A percentile compares a stretch with the other conserved stretches of the same genome.
phyloP scores from a whole-genome alignment of 768 basidiomycete genomes.

The Clavulina sp. region DNA sequence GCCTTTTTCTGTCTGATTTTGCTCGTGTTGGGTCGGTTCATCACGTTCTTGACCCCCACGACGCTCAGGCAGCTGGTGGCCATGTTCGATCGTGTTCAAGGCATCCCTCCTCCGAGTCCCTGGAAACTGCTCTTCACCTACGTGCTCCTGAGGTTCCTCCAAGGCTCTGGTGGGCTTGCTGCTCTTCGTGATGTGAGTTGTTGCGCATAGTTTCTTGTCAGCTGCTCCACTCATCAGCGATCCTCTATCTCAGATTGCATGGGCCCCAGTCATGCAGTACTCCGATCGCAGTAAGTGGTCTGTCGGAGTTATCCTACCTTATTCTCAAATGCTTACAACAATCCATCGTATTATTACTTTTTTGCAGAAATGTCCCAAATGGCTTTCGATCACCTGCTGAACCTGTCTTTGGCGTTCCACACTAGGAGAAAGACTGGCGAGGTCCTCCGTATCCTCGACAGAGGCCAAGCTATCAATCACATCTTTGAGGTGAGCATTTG shows the following conservation, averaged over 20 bases:
- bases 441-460: constrained; percentile 61
- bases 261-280: constrained; percentile 81
- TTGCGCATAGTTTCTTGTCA: constrained; percentile 11
- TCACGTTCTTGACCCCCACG: constrained; percentile 56
- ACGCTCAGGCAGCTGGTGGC: constrained; percentile 48
- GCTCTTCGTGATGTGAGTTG: constrained; percentile 40
- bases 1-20: constrained; percentile 32
- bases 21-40: constrained; percentile 54
- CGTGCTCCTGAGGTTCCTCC: constrained; percentile 49
- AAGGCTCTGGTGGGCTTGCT: constrained; percentile 57
- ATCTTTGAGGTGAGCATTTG: constrained; percentile 40
- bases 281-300: constrained; percentile 44
- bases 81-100: constrained; percentile 29
- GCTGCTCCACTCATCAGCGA: too few species aligned
- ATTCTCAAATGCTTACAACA: neutral
- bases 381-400: constrained; percentile 73
- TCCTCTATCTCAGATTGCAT: constrained; percentile 33
- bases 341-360: constrained; percentile 1
- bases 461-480: constrained; percentile 75
- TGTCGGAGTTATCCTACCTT: too few species aligned
- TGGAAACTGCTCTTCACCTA: constrained; percentile 60
- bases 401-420: constrained; percentile 72
- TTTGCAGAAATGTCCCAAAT: constrained; percentile 63
- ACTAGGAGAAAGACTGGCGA: constrained; percentile 74
- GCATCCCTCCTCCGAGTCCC: constrained; percentile 22